These are phyloP conservation scores for Zangia roseola DNA, from an alignment of 768 basidiomycete species.

Conservation along the genomic window DNA sequence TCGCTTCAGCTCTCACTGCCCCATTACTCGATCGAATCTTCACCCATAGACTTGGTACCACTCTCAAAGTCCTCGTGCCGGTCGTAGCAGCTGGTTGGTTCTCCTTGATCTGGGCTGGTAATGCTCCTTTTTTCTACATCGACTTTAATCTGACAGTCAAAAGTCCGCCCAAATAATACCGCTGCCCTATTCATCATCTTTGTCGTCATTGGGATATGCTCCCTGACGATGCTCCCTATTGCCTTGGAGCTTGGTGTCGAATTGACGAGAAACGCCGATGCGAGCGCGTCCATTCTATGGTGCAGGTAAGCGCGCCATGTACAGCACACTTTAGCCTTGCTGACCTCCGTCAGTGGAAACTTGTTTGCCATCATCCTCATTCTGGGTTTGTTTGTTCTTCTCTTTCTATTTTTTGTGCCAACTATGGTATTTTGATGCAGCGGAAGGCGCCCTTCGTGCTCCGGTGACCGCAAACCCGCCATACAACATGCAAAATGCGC, in stretches of 20 bases:
- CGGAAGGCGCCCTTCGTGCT: slow-evolving; percentile 66
- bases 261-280: slow-evolving; percentile 75
- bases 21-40: slow-evolving; percentile 84
- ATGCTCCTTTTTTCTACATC: slow-evolving; percentile 14
- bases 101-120: slow-evolving; percentile 79
- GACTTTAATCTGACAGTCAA: not conserved
- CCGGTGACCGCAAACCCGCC: slow-evolving; percentile 61
- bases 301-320: slow-evolving; percentile 48
- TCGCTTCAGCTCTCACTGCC: slow-evolving; percentile 63
- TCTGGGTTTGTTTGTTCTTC: slow-evolving; percentile 43
- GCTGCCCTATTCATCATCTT: slow-evolving; percentile 65
- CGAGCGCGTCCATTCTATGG: slow-evolving; percentile 76
- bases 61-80: slow-evolving; percentile 60
- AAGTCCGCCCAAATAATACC: slow-evolving; percentile 62
- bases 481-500: slow-evolving; percentile 64
- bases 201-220: slow-evolving; percentile 63
- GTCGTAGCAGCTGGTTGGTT: slow-evolving; percentile 64
- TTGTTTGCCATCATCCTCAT: slow-evolving; percentile 60
- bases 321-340: not conserved
- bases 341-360: slow-evolving; percentile 51
- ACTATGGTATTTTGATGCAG: slow-evolving; percentile 33
- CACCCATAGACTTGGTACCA: slow-evolving; percentile 64
- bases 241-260: slow-evolving; percentile 78
- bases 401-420: not conserved
- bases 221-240: slow-evolving; percentile 71